These are phyloP conservation scores for Scopulariopsis brevicaulis DNA, from an alignment of 2,329 filamentous ascomycete genomes.

Conservation along the genomic window DNA sequence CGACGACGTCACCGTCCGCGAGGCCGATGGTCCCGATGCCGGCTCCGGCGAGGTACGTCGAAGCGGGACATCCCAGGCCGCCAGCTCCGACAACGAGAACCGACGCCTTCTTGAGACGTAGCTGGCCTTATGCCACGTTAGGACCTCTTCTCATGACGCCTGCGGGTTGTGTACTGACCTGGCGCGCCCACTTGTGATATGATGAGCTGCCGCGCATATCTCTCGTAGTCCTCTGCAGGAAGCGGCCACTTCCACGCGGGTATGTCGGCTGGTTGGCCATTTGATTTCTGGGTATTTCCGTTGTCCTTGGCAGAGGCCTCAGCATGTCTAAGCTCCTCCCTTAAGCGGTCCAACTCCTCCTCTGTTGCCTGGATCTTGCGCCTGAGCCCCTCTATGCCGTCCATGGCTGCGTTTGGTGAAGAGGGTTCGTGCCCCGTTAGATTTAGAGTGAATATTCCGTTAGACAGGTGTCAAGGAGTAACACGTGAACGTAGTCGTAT, in stretches of 20 bases:
- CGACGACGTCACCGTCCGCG: slow-evolving; percentile 79
- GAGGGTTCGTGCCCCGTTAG: background rate
- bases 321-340: slow-evolving; percentile 22
- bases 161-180: slow-evolving; percentile 33
- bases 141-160: background rate
- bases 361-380: slow-evolving; percentile 35
- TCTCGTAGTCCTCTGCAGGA: slow-evolving; percentile 60
- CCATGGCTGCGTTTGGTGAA: background rate
- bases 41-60: slow-evolving; percentile 83
- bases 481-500: background rate
- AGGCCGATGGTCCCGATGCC: slow-evolving; percentile 77
- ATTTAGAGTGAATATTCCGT: background rate
- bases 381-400: slow-evolving; percentile 24
- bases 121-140: slow-evolving; percentile 47
- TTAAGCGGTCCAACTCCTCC: slow-evolving; percentile 31
- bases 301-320: background rate
- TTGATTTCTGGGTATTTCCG: background rate
- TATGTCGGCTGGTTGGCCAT: background rate
- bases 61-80: slow-evolving; percentile 83
- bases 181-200: slow-evolving; percentile 69
- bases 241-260: slow-evolving; percentile 55
- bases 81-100: slow-evolving; percentile 81
- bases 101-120: slow-evolving; percentile 55
- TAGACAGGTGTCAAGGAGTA: background rate
- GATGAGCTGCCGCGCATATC: slow-evolving; percentile 87